Percentiles rank a stretch among this genome's conserved stretches.
These are phyloP conservation scores for Endotrypanum monterogeii DNA, from an alignment of 208 protist species.

Conservation along the genomic window DNA sequence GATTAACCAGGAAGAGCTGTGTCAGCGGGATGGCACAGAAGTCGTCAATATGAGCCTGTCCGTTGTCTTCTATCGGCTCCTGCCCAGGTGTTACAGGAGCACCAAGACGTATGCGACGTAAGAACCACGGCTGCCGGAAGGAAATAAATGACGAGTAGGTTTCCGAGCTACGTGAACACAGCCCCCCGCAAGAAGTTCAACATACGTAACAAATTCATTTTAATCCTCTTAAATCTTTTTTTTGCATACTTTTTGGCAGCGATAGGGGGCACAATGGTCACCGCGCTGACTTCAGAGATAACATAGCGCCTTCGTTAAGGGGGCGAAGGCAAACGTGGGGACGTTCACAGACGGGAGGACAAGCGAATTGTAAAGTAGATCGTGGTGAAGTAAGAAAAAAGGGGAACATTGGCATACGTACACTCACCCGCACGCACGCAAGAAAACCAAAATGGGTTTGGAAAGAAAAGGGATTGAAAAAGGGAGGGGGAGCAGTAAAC, in stretches of 20 bases:
- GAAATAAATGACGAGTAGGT: too few relatives aligned
- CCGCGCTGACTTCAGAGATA: slow-evolving; percentile 1
- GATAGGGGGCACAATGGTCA: not conserved
- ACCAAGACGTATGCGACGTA: not conserved
- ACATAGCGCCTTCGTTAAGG: not conserved
- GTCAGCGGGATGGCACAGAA: not conserved
- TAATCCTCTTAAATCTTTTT: not conserved
- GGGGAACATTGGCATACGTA: not conserved
- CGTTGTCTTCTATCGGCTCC: not conserved
- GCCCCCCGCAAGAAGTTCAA: not conserved
- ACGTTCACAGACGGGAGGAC: not conserved
- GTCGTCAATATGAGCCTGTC: not conserved
- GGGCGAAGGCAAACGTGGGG: not conserved
- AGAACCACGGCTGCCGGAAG: not conserved
- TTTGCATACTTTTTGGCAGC: not conserved
- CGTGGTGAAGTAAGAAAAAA: not conserved
- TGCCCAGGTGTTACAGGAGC: not conserved
- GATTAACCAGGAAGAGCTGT: not conserved
- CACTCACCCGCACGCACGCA: too few relatives aligned
- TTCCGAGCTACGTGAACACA: too few relatives aligned
- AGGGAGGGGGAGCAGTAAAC: not conserved
- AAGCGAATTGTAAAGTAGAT: not conserved
- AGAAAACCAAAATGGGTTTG: too few relatives aligned
- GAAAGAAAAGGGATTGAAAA: not conserved
- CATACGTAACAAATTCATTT: not conserved